These are phyloP conservation scores for Annulohypoxylon stygium DNA, from an alignment of 495 filamentous ascomycete species.

Conservation along the genomic window DNA sequence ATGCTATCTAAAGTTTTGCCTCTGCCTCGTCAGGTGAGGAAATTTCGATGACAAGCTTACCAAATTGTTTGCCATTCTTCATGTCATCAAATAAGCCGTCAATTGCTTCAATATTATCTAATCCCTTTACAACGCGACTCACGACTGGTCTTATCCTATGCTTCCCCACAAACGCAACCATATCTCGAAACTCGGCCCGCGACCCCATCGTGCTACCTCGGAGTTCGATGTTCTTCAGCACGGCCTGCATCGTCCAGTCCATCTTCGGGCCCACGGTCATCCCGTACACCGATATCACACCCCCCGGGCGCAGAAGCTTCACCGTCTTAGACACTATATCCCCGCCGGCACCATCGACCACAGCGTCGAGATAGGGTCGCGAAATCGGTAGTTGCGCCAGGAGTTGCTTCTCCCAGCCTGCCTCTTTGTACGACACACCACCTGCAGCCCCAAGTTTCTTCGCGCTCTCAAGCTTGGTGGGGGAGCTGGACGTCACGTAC, in stretches of 20 bases:
- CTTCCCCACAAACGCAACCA: conserved; percentile 77
- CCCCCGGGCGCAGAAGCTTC: conserved; percentile 72
- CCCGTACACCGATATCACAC: conserved; percentile 77
- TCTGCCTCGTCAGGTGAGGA: conserved; percentile 29
- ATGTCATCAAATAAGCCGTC: conserved; percentile 81
- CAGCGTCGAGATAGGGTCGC: conserved; percentile 72
- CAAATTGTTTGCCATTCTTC: conserved; percentile 80
- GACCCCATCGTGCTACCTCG: conserved; percentile 81
- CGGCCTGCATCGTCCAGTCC: conserved; percentile 76
- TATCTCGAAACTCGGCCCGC: conserved; percentile 78
- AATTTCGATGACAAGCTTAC: conserved; percentile 75
- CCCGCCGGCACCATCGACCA: conserved; percentile 84
- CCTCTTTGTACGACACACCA: conserved; percentile 75
- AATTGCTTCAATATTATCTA: conserved; percentile 74
- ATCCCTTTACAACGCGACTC: conserved; percentile 68
- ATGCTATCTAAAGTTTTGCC: conserved; percentile 28
- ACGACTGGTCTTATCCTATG: conserved; percentile 76
- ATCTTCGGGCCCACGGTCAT: conserved; percentile 83
- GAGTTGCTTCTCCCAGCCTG: conserved; percentile 78
- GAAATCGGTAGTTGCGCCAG: conserved; percentile 66
- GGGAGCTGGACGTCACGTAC: conserved; percentile 75
- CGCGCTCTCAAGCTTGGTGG: conserved; percentile 75
- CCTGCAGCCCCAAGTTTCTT: conserved; percentile 74
- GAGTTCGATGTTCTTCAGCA: conserved; percentile 82
- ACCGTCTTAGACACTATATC: conserved; percentile 72